phyloP scores from a whole-genome alignment of 805 yeast species.

The Saturnispora hagleri region DNA sequence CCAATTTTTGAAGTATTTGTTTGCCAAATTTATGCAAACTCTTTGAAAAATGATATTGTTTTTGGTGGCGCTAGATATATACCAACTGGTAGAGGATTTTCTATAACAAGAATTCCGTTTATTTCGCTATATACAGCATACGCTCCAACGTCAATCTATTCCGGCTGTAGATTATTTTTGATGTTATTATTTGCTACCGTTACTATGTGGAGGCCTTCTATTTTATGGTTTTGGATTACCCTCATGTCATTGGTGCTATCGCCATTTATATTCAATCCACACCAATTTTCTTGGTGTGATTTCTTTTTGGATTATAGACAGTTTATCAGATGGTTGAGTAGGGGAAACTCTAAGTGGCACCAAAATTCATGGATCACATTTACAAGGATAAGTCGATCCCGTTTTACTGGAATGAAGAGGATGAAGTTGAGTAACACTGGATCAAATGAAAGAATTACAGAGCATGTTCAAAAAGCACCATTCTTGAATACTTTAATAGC shows the following conservation, averaged over 20 bases:
- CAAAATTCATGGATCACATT: slow-evolving; percentile 73
- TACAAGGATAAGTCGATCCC: slow-evolving; percentile 70
- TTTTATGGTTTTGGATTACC: slow-evolving; percentile 52
- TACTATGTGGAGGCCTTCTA: slow-evolving; percentile 73
- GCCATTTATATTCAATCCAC: slow-evolving; percentile 47
- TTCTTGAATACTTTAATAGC: slow-evolving; percentile 70
- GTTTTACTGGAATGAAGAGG: slow-evolving; percentile 86
- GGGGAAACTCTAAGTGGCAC: slow-evolving; percentile 66
- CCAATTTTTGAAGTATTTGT: slow-evolving; percentile 94
- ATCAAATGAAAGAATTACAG: slow-evolving; percentile 34
- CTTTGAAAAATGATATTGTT: slow-evolving; percentile 65
- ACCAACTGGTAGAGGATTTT: slow-evolving; percentile 91
- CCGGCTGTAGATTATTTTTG: slow-evolving; percentile 62
- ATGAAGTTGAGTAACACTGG: slow-evolving; percentile 63
- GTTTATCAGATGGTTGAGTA: slow-evolving; percentile 60
- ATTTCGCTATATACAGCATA: slow-evolving; percentile 65
- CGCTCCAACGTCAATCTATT: slow-evolving; percentile 65
- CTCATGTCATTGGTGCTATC: slow-evolving; percentile 37
- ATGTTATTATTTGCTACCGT: slow-evolving; percentile 67
- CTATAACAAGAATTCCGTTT: slow-evolving; percentile 73
- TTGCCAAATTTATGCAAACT: slow-evolving; percentile 82
- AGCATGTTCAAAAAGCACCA: slow-evolving; percentile 62
- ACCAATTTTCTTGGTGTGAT: slow-evolving; percentile 39
- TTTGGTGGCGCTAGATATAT: slow-evolving; percentile 91
- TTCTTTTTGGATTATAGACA: slow-evolving; percentile 43